phyloP scores from a whole-genome alignment of 2,329 filamentous ascomycete species.

The Mycosphaerella sp. region DNA sequence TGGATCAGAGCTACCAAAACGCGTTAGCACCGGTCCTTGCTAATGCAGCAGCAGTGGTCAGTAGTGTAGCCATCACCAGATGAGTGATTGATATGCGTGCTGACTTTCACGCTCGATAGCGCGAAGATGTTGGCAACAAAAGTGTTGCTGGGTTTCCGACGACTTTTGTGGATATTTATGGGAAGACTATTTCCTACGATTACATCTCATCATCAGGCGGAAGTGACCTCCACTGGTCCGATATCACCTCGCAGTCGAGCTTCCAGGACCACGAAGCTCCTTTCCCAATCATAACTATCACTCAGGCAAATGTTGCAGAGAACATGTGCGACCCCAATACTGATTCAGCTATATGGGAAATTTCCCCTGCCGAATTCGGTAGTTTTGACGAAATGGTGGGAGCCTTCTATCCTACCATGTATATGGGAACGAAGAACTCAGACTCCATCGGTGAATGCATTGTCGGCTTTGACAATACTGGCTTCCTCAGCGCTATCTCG shows the following conservation, averaged over 20 bases:
- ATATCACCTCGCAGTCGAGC: slow-evolving; percentile 6
- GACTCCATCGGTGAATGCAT: slow-evolving; percentile 4
- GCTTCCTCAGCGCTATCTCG: slow-evolving; percentile 14
- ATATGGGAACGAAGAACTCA: slow-evolving; percentile 9
- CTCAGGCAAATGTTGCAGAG: slow-evolving; percentile 8
- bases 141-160: slow-evolving; percentile 12
- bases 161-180: slow-evolving; percentile 14
- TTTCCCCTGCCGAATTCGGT: slow-evolving; percentile 15
- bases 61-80: neutral
- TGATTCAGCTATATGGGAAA: slow-evolving; percentile 14
- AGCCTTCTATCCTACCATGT: slow-evolving; percentile 16
- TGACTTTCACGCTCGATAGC: slow-evolving; percentile 2
- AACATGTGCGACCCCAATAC: slow-evolving; percentile 7
- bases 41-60: slow-evolving; percentile 7
- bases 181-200: slow-evolving; percentile 10
- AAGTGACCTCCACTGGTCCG: slow-evolving; percentile 7
- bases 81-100: neutral
- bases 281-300: slow-evolving; percentile 17
- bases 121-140: slow-evolving; percentile 12
- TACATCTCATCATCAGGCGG: slow-evolving; percentile 9
- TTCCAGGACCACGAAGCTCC: slow-evolving; percentile 13
- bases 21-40: slow-evolving; percentile 2
- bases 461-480: slow-evolving; percentile 14
- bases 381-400: slow-evolving; percentile 11
- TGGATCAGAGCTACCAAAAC: slow-evolving; percentile 16